Percentiles rank a stretch among this genome's conserved stretches.
Evolutionary conservation across 495 filamentous ascomycete genomes (phyloP).

Genomic region (Trichocladium uniseriatum): DNA sequence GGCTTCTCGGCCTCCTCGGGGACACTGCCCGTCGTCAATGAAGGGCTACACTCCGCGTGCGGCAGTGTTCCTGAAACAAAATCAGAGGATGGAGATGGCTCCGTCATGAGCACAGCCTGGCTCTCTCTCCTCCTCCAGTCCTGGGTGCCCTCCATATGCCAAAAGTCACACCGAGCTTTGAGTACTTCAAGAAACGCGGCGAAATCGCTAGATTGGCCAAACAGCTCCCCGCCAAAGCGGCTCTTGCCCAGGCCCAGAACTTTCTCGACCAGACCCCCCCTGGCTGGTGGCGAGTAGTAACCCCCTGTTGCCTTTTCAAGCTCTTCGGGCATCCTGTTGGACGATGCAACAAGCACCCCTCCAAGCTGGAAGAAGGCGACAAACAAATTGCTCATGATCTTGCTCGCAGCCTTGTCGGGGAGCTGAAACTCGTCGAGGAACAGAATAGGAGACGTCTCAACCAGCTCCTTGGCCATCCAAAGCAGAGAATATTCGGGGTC

Average conservation of each 20-base stretch:
- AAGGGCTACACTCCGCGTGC: not conserved
- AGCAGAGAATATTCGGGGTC: constrained; percentile 52
- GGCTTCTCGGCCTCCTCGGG: not conserved
- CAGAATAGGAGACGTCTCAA: constrained; percentile 56
- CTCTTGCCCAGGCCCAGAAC: constrained; percentile 26
- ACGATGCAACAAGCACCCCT: constrained; percentile 61
- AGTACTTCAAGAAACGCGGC: constrained; percentile 57
- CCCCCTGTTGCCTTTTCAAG: constrained; percentile 57
- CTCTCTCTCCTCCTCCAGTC: constrained; percentile 54
- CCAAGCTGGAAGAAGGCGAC: constrained; percentile 66
- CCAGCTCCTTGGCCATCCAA: constrained; percentile 56
- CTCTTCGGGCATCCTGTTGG: constrained; percentile 67
- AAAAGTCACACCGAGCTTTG: constrained; percentile 59
- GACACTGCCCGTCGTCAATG: not conserved
- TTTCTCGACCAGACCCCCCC: constrained; percentile 41
- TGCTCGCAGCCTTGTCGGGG: constrained; percentile 57
- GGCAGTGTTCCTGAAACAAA: not conserved
- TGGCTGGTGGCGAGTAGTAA: constrained; percentile 44
- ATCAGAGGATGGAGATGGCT: constrained; percentile 2
- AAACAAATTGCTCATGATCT: constrained; percentile 60
- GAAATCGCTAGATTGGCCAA: constrained; percentile 53
- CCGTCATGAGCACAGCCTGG: constrained; percentile 9
- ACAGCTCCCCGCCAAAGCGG: constrained; percentile 28
- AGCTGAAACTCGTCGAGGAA: constrained; percentile 71
- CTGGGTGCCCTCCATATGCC: constrained; percentile 57